Evolutionary conservation across 352 stramenopile genomes (phyloP).

Genomic region (Ophiocytium majus): DNA sequence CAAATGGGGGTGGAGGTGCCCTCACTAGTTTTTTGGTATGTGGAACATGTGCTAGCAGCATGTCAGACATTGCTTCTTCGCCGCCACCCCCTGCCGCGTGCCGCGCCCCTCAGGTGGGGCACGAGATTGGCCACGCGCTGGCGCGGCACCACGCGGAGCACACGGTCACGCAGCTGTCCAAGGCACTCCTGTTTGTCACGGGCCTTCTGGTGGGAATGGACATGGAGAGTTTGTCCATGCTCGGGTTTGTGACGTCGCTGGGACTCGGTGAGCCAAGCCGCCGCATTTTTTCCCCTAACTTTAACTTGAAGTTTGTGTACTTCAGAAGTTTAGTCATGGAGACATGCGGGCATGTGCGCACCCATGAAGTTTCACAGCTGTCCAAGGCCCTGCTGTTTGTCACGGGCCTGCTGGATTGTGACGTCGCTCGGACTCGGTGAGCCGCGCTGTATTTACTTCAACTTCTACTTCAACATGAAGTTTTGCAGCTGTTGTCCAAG

Average conservation of each 20-base stretch:
- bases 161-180: background rate
- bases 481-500: background rate
- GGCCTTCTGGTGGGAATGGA: background rate
- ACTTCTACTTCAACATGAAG: too few relatives aligned
- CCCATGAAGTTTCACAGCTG: background rate
- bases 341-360: too few relatives aligned
- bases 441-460: too few relatives aligned
- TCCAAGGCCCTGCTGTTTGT: background rate
- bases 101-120: slow-evolving; percentile 2
- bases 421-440: too few relatives aligned
- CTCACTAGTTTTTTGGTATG: too few relatives aligned
- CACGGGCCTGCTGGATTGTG: background rate
- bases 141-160: slow-evolving; percentile 1
- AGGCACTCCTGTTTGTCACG: background rate
- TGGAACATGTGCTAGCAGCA: too few relatives aligned
- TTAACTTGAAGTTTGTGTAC: too few relatives aligned
- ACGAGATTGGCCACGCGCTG: slow-evolving; percentile 20
- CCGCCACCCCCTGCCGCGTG: too few relatives aligned
- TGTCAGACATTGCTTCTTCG: too few relatives aligned
- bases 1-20: too few relatives aligned
- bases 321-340: too few relatives aligned
- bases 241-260: background rate
- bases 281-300: too few relatives aligned
- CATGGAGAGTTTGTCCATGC: background rate
- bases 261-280: background rate